A percentile compares a stretch with the other conserved stretches of the same genome.
phyloP scores from a whole-genome alignment of 2,329 filamentous ascomycete genomes.

The Talaromyces funiculosus region DNA sequence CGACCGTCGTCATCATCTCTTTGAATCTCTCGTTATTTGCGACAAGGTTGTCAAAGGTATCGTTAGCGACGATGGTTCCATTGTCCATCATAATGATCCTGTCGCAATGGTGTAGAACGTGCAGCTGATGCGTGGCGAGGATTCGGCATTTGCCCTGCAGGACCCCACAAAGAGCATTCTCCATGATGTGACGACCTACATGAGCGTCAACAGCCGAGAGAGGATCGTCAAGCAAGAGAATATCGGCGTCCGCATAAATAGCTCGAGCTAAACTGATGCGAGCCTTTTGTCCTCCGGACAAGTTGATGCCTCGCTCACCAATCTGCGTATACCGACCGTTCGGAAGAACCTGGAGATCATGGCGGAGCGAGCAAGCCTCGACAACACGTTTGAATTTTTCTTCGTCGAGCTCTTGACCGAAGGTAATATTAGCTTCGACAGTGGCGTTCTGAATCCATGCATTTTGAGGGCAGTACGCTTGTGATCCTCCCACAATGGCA shows the following conservation, averaged over 20 bases:
- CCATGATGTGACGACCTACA: slow-evolving; percentile 66
- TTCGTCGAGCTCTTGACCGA: slow-evolving; percentile 55
- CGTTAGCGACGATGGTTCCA: slow-evolving; percentile 73
- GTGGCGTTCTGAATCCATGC: slow-evolving; percentile 86
- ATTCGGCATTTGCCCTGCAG: slow-evolving; percentile 79
- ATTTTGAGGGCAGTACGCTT: slow-evolving; percentile 64
- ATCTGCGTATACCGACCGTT: slow-evolving; percentile 37
- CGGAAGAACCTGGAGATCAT: slow-evolving; percentile 25
- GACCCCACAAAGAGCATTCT: slow-evolving; percentile 78
- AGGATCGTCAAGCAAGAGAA: slow-evolving; percentile 56
- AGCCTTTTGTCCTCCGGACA: slow-evolving; percentile 43
- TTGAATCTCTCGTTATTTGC: slow-evolving; percentile 65
- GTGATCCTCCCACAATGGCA: slow-evolving; percentile 7
- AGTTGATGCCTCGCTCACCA: slow-evolving; percentile 43
- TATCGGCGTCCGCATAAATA: slow-evolving; percentile 56
- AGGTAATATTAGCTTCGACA: slow-evolving; percentile 73
- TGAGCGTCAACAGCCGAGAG: slow-evolving; percentile 46
- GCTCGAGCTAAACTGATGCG: slow-evolving; percentile 68
- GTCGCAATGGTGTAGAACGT: slow-evolving; percentile 80
- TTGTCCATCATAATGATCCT: slow-evolving; percentile 84
- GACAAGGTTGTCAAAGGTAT: slow-evolving; percentile 81
- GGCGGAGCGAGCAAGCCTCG: slow-evolving; percentile 17
- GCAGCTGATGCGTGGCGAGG: slow-evolving; percentile 83
- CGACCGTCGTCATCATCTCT: slow-evolving; percentile 64
- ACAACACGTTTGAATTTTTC: slow-evolving; percentile 19